Base-by-base conservation (phyloP, 495 filamentous ascomycete species). In the Aspergillus sclerotioniger region DNA sequence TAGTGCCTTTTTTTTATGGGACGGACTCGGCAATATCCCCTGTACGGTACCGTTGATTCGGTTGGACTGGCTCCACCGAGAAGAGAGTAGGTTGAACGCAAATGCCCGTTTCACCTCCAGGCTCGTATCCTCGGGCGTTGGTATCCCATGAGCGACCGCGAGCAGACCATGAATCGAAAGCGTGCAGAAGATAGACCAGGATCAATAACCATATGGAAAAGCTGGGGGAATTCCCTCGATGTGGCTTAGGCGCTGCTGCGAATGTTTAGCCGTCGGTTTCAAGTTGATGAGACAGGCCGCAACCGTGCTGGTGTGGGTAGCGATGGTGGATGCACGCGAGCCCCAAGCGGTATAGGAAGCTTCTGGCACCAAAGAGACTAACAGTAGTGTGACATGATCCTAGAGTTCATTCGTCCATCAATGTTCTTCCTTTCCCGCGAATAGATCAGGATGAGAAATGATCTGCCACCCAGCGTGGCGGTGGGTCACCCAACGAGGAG, bases 1-100 rank as follows among this genome's bases (percentile, higher is more conserved):
- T 51, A 51, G 56, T 58, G 55, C 49, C 3, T n/a, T 17, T 52
- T 46, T 28, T 7, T 39, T 4, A 3, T 28, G 37, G 49, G 12
- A 16, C n/a, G 29, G 25, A 28, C 20, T 39, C 21, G n/a, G 49
- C 19, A 31, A n/a, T 48, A 45, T 59, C 49, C 19, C 57, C 5
- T 51, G 44, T 29, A 53, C 43, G 33, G 17, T 44, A n/a, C 13
- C 37, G 37, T n/a, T 41, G 37, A 41, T 41, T 41, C 37, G 37
- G 37, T 13, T n/a, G 37, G 37, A 1, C 33, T 37, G 3, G 35
- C 41, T 45, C 37, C 39, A 54, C 28, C 37, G 13, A n/a, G 37
- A 13, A 1, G 37, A 41, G n/a, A 41, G 9, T 5, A 25, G 10
- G 13, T 41, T 41, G 37, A n/a, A 41, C 13, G 37, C 37, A n/a